These are phyloP conservation scores for Trametes cingulata DNA, from an alignment of 768 basidiomycete genomes.

Conservation along the genomic window DNA sequence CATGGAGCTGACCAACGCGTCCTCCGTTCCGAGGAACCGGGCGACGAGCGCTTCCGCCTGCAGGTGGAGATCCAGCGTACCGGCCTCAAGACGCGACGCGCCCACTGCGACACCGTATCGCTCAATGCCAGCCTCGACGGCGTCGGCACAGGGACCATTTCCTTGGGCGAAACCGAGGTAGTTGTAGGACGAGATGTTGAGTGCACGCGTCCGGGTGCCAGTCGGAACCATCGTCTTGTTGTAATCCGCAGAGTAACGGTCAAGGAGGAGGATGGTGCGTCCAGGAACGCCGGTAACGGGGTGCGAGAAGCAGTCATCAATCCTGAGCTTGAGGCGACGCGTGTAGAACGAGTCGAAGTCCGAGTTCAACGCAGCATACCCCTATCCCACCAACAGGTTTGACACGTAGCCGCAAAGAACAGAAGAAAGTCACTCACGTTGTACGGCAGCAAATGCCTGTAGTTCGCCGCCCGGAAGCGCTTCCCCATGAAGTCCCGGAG, in stretches of 20 bases:
- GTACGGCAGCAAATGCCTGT: constrained; percentile 79
- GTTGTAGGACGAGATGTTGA: constrained; percentile 98
- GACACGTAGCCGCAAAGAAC: background rate
- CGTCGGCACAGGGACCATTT: constrained; percentile 91
- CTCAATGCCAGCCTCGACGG: constrained; percentile 80
- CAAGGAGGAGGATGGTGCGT: constrained; percentile 83
- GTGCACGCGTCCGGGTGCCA: constrained; percentile 79
- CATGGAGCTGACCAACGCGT: constrained; percentile 90
- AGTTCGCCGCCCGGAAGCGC: constrained; percentile 64
- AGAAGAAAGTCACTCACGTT: constrained; percentile 57
- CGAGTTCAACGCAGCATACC: constrained; percentile 94
- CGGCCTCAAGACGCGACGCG: constrained; percentile 80
- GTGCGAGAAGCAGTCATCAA: constrained; percentile 94
- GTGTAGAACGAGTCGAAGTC: constrained; percentile 99
- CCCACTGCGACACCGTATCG: constrained; percentile 80
- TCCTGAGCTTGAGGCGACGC: constrained; percentile 88
- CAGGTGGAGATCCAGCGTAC: constrained; percentile 82
- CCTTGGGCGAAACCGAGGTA: constrained; percentile 98
- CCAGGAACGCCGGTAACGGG: constrained; percentile 95
- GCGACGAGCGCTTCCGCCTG: constrained; percentile 86
- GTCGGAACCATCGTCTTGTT: constrained; percentile 77
- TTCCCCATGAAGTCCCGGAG: constrained; percentile 95
- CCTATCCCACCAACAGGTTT: constrained; percentile 48
- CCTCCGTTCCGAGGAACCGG: constrained; percentile 87
- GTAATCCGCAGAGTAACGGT: constrained; percentile 82